These are phyloP conservation scores for Eugenia klotzschiana DNA, from an alignment of 441 rosid species.

Conservation along the genomic window DNA sequence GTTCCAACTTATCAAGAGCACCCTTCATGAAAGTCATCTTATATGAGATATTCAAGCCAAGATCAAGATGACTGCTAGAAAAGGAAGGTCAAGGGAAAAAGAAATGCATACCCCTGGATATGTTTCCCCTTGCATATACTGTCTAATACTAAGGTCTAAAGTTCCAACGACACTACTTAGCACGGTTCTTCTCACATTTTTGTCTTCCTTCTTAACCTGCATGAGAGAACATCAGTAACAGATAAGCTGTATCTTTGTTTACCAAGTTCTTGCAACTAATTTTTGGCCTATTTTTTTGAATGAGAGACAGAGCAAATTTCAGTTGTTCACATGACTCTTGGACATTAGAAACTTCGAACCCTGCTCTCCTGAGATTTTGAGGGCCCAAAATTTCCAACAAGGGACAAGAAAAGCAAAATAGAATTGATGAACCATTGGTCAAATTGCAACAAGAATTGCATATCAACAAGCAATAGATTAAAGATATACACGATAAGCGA, in stretches of 20 bases:
- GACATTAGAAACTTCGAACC: neutral
- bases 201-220: slow-evolving; percentile 12
- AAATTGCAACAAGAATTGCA: neutral
- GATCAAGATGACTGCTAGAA: neutral
- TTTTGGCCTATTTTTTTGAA: neutral
- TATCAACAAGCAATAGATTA: neutral
- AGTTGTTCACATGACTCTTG: neutral
- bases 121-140: slow-evolving; percentile 6
- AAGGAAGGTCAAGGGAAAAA: neutral
- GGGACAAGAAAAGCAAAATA: neutral
- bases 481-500: neutral
- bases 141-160: slow-evolving; percentile 7
- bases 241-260: neutral
- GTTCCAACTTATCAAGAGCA: neutral
- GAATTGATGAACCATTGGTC: neutral
- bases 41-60: neutral
- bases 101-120: slow-evolving; percentile 7
- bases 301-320: neutral
- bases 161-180: slow-evolving; percentile 10
- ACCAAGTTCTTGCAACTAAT: neutral
- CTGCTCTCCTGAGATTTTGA: neutral
- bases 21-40: neutral
- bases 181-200: slow-evolving; percentile 10
- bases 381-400: neutral
- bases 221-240: neutral